These are phyloP conservation scores for Talaromyces liani DNA, from an alignment of 495 filamentous ascomycete genomes.

Conservation along the genomic window DNA sequence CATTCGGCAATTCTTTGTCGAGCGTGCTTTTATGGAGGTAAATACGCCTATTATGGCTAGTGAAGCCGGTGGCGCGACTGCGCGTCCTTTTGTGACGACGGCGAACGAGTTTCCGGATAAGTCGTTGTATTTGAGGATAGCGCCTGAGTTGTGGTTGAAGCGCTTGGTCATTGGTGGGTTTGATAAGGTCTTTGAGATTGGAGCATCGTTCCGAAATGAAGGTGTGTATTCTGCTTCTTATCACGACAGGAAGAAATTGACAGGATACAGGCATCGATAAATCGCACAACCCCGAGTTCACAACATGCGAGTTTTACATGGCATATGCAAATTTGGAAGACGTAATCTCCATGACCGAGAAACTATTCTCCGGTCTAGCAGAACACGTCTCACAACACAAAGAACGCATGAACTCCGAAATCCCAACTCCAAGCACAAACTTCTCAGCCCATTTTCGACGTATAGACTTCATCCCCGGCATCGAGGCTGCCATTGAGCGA, in stretches of 20 bases:
- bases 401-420: slow-evolving; percentile 35
- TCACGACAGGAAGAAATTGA: neutral
- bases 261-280: slow-evolving; percentile 57
- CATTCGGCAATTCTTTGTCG: slow-evolving; percentile 64
- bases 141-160: slow-evolving; percentile 94
- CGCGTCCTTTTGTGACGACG: slow-evolving; percentile 73
- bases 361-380: slow-evolving; percentile 53
- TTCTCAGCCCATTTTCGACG: slow-evolving; percentile 57
- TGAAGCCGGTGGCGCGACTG: slow-evolving; percentile 71
- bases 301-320: slow-evolving; percentile 93
- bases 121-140: slow-evolving; percentile 69
- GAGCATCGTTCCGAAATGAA: slow-evolving; percentile 90
- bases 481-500: slow-evolving; percentile 58
- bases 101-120: slow-evolving; percentile 64
- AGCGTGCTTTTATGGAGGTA: slow-evolving; percentile 71
- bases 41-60: slow-evolving; percentile 80
- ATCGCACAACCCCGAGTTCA: slow-evolving; percentile 95
- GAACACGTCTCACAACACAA: slow-evolving; percentile 43
- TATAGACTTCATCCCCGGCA: slow-evolving; percentile 74
- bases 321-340: slow-evolving; percentile 73
- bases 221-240: slow-evolving; percentile 33
- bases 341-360: slow-evolving; percentile 67
- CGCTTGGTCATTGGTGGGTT: slow-evolving; percentile 86
- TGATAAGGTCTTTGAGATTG: slow-evolving; percentile 85
- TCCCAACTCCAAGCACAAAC: slow-evolving; percentile 34